Evolutionary conservation across 225 moss, liverwort and hornwort species (phyloP).

Genomic region (Neckera pumila): DNA sequence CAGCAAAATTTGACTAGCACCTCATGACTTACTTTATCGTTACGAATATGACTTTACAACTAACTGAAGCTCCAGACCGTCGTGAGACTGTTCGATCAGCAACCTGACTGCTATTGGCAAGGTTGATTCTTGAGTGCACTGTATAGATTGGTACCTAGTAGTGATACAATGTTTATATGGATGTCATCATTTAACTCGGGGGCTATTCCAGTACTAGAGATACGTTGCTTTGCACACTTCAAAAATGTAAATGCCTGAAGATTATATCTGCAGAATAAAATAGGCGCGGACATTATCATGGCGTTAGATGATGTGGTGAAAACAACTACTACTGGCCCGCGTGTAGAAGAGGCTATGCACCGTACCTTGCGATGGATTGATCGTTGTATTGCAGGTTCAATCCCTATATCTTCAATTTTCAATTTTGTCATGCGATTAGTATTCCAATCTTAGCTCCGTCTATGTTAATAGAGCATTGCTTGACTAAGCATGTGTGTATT

Average conservation of each 20-base stretch:
- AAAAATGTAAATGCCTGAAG: background rate
- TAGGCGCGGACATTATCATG: slow-evolving; percentile 97
- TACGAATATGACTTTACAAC: background rate
- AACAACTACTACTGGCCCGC: slow-evolving; percentile 84
- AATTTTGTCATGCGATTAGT: background rate
- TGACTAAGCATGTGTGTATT: background rate
- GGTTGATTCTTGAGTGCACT: background rate
- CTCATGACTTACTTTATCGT: background rate
- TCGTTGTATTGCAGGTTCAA: slow-evolving; percentile 75
- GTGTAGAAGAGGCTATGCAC: slow-evolving; percentile 95
- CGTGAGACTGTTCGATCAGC: background rate
- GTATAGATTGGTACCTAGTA: background rate
- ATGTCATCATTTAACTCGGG: background rate
- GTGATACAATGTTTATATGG: background rate
- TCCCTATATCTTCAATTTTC: background rate
- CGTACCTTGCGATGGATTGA: slow-evolving; percentile 92
- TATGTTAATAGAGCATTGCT: background rate
- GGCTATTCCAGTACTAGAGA: background rate
- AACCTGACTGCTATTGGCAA: background rate
- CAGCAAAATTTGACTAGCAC: background rate
- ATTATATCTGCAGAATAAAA: slow-evolving; percentile 64
- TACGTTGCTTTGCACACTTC: background rate
- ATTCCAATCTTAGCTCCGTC: background rate
- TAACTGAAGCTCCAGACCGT: background rate
- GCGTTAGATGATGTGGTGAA: slow-evolving; percentile 98